These are phyloP conservation scores for Tubosaeta sp. DNA, from an alignment of 768 basidiomycete genomes.

Conservation along the genomic window DNA sequence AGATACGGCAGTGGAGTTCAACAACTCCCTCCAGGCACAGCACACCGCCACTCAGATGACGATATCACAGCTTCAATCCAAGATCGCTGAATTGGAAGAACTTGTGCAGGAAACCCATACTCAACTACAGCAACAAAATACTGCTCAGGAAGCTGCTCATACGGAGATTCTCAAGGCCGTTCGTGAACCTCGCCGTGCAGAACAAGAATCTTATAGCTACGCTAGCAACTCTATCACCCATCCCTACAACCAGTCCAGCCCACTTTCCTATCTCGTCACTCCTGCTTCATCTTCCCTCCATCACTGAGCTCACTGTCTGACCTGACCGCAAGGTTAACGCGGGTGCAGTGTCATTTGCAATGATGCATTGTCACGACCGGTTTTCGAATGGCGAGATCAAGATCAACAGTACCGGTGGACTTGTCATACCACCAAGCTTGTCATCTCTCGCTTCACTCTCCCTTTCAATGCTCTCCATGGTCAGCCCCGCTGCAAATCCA, in stretches of 20 bases:
- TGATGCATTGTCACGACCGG: constrained; percentile 34
- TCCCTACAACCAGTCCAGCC: no score
- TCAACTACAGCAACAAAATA: constrained; percentile 36
- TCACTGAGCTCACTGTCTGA: no score
- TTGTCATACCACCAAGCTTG: constrained; percentile 77
- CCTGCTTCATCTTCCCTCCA: constrained; percentile 25
- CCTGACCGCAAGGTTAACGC: constrained; percentile 44
- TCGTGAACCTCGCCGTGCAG: constrained; percentile 33
- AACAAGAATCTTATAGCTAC: constrained; percentile 53
- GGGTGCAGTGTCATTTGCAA: constrained; percentile 25
- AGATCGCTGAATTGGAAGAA: constrained; percentile 65
- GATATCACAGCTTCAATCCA: constrained; percentile 62
- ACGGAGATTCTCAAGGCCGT: constrained; percentile 30
- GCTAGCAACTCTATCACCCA: no score
- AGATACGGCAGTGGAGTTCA: constrained; percentile 68
- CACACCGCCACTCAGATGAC: constrained; percentile 74
- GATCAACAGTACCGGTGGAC: constrained; percentile 39
- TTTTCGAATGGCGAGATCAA: constrained; percentile 31
- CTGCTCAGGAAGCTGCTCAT: constrained; percentile 34
- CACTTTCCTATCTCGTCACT: no score
- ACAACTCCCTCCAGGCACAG: constrained; percentile 68
- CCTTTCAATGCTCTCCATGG: constrained; percentile 61
- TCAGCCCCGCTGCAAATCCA: constrained; percentile 39
- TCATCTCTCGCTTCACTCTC: no score
- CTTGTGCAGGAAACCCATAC: constrained; percentile 49